phyloP scores from a whole-genome alignment of 2,329 filamentous ascomycete species.

The Monilinia fructicola region DNA sequence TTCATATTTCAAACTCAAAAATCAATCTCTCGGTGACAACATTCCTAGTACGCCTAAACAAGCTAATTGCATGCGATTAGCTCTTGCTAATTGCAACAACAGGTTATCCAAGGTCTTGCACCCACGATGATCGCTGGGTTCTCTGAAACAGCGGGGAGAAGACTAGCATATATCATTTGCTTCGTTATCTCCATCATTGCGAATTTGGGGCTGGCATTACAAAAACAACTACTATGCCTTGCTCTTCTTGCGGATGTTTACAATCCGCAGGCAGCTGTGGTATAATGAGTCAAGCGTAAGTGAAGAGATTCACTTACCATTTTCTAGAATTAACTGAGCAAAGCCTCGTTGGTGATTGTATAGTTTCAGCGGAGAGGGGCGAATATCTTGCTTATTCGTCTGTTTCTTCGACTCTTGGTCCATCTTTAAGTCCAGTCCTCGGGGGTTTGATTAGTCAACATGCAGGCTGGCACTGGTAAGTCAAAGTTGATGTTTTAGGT shows the following conservation, averaged over 20 bases:
- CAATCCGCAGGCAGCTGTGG: conserved; percentile 59
- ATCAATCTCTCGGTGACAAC: conserved; percentile 43
- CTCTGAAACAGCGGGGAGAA: conserved; percentile 53
- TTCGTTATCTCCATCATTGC: conserved; percentile 54
- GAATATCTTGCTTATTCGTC: conserved; percentile 68
- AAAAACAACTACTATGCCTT: conserved; percentile 49
- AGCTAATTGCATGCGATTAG: neutral
- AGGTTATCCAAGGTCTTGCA: conserved; percentile 55
- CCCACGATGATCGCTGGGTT: conserved; percentile 56
- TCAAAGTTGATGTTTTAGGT: too few relatives aligned
- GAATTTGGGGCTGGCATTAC: conserved; percentile 54
- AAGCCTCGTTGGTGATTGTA: conserved; percentile 63
- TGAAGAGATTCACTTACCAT: conserved; percentile 62
- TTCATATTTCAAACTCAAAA: conserved; percentile 45
- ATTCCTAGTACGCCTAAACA: conserved; percentile 38
- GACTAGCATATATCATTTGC: conserved; percentile 53
- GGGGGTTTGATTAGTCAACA: conserved; percentile 32
- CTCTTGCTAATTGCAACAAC: neutral
- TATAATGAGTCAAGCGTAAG: conserved; percentile 56
- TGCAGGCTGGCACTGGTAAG: conserved; percentile 32
- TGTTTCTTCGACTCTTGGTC: conserved; percentile 53
- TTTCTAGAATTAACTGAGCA: conserved; percentile 44
- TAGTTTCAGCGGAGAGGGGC: conserved; percentile 58
- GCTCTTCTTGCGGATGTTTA: conserved; percentile 52
- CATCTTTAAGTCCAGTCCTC: conserved; percentile 30